Conservation (phyloP, 305 asterid genomes). For the Plantago coronopus region DNA sequence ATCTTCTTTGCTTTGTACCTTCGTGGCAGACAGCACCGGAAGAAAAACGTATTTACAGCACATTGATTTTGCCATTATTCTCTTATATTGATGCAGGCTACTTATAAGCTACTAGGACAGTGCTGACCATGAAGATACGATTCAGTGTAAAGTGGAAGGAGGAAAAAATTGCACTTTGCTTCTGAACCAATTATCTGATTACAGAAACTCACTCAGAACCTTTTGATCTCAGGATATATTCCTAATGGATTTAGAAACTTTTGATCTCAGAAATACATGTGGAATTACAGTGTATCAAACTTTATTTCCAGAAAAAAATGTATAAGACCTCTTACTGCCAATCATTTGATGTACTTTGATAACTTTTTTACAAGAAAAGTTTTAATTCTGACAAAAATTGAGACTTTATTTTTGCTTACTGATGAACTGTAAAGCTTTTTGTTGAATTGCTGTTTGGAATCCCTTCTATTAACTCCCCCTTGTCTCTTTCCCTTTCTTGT, state of each 20-base stretch:
- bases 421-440: constrained; percentile 3
- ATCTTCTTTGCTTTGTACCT: constrained; percentile 5
- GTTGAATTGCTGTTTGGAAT: constrained; percentile 18
- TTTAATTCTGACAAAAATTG: constrained; percentile 31
- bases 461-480: constrained; percentile 16
- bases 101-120: constrained; percentile 13
- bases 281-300: neutral
- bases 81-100: constrained; percentile 26
- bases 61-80: constrained; percentile 13
- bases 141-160: constrained; percentile 14
- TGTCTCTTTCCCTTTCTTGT: constrained; percentile 7
- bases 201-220: constrained; percentile 14
- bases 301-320: neutral
- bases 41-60: too few relatives aligned
- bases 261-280: neutral
- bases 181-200: constrained; percentile 23
- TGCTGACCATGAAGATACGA: constrained; percentile 15
- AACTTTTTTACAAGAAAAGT: constrained; percentile 31
- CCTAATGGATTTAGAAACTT: constrained; percentile 4
- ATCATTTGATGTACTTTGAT: constrained; percentile 31
- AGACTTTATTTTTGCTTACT: constrained; percentile 25
- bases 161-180: constrained; percentile 6
- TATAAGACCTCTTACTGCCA: constrained; percentile 1
- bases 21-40: neutral
- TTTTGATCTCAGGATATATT: neutral